phyloP scores from a whole-genome alignment of 148 eudicot genomes.

The Camellia lanceoleosa region DNA sequence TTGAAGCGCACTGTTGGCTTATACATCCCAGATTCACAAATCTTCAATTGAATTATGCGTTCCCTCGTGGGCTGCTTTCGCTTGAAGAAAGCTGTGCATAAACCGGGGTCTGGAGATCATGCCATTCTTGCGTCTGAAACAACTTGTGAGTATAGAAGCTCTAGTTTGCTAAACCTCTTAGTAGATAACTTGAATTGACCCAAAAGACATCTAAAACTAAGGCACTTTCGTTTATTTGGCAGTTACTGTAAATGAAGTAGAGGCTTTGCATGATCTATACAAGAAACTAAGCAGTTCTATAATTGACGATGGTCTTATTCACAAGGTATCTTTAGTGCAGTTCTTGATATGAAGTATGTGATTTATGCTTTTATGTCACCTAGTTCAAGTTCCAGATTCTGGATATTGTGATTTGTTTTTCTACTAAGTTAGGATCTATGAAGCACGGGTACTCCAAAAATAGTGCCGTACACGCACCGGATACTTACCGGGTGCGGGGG shows the following conservation, averaged over 20 bases:
- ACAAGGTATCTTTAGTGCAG: constrained; percentile 35
- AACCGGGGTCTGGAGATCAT: constrained; percentile 11
- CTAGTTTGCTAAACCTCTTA: neutral
- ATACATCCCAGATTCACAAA: neutral
- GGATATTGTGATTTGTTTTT: neutral
- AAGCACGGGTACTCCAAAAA: no score
- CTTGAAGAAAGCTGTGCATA: constrained; percentile 19
- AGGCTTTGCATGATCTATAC: constrained; percentile 38
- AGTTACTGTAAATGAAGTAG: constrained; percentile 49
- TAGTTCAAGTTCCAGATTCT: neutral
- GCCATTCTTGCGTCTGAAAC: constrained; percentile 47
- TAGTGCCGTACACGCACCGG: no score
- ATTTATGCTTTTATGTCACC: neutral
- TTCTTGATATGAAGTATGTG: neutral
- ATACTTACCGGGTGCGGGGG: no score
- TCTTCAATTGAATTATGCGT: constrained; percentile 20
- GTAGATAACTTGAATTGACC: neutral
- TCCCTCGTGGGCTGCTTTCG: constrained; percentile 32
- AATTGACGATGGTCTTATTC: constrained; percentile 39
- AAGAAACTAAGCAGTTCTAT: constrained; percentile 43
- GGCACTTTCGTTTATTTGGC: constrained; percentile 10
- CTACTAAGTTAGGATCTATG: neutral
- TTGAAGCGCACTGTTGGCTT: neutral
- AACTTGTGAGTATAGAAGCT: constrained; percentile 34
- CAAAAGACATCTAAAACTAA: neutral